These are phyloP conservation scores for Crithidia sp. DNA, from an alignment of 208 protist genomes.

Conservation along the genomic window DNA sequence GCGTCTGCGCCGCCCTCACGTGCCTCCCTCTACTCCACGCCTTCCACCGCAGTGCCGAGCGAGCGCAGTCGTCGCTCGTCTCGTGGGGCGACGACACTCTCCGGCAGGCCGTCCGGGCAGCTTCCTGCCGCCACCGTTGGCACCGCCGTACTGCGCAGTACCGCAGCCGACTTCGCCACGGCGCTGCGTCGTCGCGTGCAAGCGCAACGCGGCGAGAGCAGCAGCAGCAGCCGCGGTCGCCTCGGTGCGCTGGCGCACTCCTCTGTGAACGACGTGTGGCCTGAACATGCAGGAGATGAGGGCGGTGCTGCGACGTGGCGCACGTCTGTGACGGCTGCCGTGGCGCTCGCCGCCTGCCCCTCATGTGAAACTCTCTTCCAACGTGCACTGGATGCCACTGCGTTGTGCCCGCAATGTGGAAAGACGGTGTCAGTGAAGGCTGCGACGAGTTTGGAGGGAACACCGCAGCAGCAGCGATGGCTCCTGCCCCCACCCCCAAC, in stretches of 20 bases:
- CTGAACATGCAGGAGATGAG: not conserved
- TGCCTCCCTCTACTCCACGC: not conserved
- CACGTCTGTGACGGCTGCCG: constrained; percentile 15
- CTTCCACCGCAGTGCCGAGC: not conserved
- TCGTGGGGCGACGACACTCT: too few species aligned
- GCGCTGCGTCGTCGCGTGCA: constrained; percentile 27
- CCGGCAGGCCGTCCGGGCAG: too few species aligned
- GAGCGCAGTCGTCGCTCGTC: not conserved
- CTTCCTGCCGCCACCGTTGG: constrained; percentile 14
- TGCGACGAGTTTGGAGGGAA: not conserved
- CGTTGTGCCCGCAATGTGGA: constrained; percentile 23
- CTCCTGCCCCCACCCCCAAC: constrained; percentile 1
- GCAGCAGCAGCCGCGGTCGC: not conserved
- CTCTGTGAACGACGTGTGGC: not conserved
- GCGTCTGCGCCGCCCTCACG: not conserved
- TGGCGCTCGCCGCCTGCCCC: constrained; percentile 17
- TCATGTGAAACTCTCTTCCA: constrained; percentile 22
- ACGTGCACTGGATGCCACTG: not conserved
- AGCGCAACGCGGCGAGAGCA: constrained; percentile 1
- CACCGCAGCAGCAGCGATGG: not conserved
- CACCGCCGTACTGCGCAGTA: constrained; percentile 35
- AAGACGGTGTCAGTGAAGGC: not conserved
- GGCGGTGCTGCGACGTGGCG: constrained; percentile 15
- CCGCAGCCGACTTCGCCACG: constrained; percentile 17
- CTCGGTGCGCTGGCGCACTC: not conserved